Evolutionary conservation across 2,329 filamentous ascomycete genomes (phyloP).

Genomic region (Claviceps arundinis): DNA sequence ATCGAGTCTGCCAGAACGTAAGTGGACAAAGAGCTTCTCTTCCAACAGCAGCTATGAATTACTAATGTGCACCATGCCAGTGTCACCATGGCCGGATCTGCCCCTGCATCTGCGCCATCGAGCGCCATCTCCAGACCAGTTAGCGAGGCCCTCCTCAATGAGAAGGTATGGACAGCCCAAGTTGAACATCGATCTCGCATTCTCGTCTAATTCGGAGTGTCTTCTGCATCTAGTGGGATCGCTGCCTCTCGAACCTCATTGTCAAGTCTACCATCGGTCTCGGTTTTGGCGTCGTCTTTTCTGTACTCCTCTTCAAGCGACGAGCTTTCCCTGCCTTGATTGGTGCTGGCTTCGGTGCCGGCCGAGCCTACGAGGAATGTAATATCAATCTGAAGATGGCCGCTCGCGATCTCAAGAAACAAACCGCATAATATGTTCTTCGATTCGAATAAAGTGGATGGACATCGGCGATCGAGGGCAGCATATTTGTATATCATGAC

Average conservation of each 20-base stretch:
- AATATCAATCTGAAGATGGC: slow-evolving; percentile 63
- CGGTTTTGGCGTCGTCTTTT: slow-evolving; percentile 96
- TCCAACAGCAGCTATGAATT: background rate
- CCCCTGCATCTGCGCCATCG: slow-evolving; percentile 33
- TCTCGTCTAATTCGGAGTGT: slow-evolving; percentile 7
- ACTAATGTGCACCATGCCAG: slow-evolving; percentile 5
- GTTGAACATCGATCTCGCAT: background rate
- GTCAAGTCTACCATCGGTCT: slow-evolving; percentile 94
- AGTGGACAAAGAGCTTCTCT: background rate
- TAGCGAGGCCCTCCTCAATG: slow-evolving; percentile 95
- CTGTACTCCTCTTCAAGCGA: slow-evolving; percentile 94
- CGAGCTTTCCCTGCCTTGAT: slow-evolving; percentile 96
- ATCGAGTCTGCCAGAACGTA: slow-evolving; percentile 3
- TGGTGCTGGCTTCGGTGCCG: slow-evolving; percentile 87
- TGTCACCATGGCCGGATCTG: slow-evolving; percentile 41
- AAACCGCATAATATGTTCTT: slow-evolving; percentile 22
- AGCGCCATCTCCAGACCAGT: slow-evolving; percentile 67
- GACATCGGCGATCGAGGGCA: background rate
- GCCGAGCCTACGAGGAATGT: slow-evolving; percentile 96
- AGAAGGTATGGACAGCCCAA: slow-evolving; percentile 59
- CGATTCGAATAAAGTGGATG: background rate
- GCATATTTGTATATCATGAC: slow-evolving; percentile 14
- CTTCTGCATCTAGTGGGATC: slow-evolving; percentile 64
- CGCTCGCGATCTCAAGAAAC: slow-evolving; percentile 42
- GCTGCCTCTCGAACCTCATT: slow-evolving; percentile 91